Evolutionary conservation across 495 filamentous ascomycete genomes (phyloP), one percentile per base, ranked within the genome.

Genomic region (Daldinia caldariorum): DNA sequence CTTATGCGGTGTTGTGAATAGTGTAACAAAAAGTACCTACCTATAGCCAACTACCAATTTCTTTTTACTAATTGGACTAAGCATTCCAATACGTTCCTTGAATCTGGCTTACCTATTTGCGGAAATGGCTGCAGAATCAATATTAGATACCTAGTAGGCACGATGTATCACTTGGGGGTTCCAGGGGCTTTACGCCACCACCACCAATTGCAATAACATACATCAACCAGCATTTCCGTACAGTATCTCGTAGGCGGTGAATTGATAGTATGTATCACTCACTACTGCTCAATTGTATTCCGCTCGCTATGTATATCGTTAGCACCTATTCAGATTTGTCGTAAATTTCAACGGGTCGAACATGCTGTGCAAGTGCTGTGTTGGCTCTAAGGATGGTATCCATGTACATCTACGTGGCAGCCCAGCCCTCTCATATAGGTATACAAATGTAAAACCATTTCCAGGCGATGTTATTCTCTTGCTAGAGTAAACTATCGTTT

Each of bases 321-420:
- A 47, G 7, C 18, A 16, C 16, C 18, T 29, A 13, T 12, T 18
- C 18, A 31, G 47, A 39, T 22, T 22, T 29, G 26, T 49, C 14
- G 29, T 50, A 10, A 35, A 18, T 22, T 16, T 32, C 9, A 5
- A 43, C 18, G 50, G 34, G 26, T 63, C 26, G 5, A 12, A 34
- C 41, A 61, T 67, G 60, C 29, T 29, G 55, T 65, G 57, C 61
- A 58, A 72, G 35, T 16, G n/a, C 32, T 65, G 64, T 34, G 50
- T 67, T 56, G 39, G 54, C 43, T 39, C 45, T 54, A 12, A 22
- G 54, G 49, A 37, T 57, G 38, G 45, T n/a, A 37, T 45, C 12
- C 18, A 43, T 32, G 41, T 66, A 53, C 35, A 55, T 18, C 38
- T 58, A 35, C 35, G 57, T 38, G 57, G 55, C 6, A 51, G 56